Evolutionary conservation across 2,329 filamentous ascomycete genomes (phyloP), one percentile per base, ranked within the genome.

Genomic region (Ceratocystis variospora): DNA sequence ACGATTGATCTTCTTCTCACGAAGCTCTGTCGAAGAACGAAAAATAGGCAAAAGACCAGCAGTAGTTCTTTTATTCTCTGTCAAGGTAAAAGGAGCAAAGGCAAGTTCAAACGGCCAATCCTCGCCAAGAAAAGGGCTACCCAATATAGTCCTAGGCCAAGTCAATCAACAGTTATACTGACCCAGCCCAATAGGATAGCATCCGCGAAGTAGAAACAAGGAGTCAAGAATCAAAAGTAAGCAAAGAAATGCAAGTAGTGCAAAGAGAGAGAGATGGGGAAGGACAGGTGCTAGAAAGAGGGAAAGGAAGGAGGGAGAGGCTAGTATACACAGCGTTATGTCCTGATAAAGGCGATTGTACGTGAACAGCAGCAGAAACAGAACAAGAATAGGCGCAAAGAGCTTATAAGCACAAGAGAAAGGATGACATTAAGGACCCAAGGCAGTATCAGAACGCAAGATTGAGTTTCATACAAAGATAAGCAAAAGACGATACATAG

Each of bases 271-370:
- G 55, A 19, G 55, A n/a, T 8, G 28, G 28, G 12, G 28, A 31
- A 59, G 55, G 55, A 59, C 55, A 59, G 3, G 31, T 33, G 55
- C 55, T 59, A 46, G 62, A 57, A 17, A 19, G 61, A 50, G 44
- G 48, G 22, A 28, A 15, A 15, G 25, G 10, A 22, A 25, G 6
- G 48, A 28, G n/a, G 4, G n/a, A 55, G 28, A 7, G 55, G 55
- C 41, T 66, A 63, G 48, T 66, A 53, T 66, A 66, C 64, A 66
- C 64, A 62, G 64, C 53, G 64, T 25, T 57, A 62, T 63, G 64
- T 50, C 59, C 59, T 41, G 37, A 10, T 33, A 19, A 31, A 63
- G 46, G 46, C 28, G 37, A 50, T 37, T 31, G 53, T 44, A 61
- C 59, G 15, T n/a, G 17, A 65, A 61, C 44, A 62, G 19, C 33